Evolutionary conservation across 31 red algal genomes (phyloP), one percentile per base, ranked within the genome.

Genomic region (Porphyra umbilicalis): DNA sequence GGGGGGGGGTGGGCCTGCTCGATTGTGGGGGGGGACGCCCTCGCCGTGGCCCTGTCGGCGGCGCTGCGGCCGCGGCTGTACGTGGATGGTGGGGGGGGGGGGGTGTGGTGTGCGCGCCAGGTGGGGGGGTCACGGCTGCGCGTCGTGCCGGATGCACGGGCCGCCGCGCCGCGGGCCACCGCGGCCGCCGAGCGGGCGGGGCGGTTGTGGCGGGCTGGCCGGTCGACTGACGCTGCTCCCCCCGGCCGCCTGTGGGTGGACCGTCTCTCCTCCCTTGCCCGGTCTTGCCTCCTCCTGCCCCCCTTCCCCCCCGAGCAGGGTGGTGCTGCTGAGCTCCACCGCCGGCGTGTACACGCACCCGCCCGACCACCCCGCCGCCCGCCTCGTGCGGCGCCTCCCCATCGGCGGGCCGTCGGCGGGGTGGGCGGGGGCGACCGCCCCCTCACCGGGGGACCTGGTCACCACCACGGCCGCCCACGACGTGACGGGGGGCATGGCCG

Each of bases 401-500:
- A n/a, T 10, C 20, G n/a, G n/a, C 16, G 11, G 32, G 5, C 35
- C 20, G 31, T 84, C 34, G 33, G 77, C 2, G 32, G 77, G 6
- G 8, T 75, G 1, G 18, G 8, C 75, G 20, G 44, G 8, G 36
- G 33, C 33, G 6, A 10, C 76, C 33, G 81, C 67, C 38, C 8
- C n/a, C 39, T 8, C 32, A 4, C 36, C 25, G 9, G 79, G 34
- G 38, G 80, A 68, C 34, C 29, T 82, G 16, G 36, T 44, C 25
- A 75, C 81, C 33, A 25, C 33, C 29, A 33, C 33, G 8, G 81
- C 75, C 35, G 81, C 34, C n/a, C 82, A 85, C 35, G 86, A 88
- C 78, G 81, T 78, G 36, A 84, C 81, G 35, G 86, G 86, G 11
- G 86, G 86, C 15, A 88, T 88, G 33, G 37, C 34, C 74, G 86